These are phyloP conservation scores for Diplodia mutila DNA, from an alignment of 2,329 filamentous ascomycete species.

Conservation along the genomic window DNA sequence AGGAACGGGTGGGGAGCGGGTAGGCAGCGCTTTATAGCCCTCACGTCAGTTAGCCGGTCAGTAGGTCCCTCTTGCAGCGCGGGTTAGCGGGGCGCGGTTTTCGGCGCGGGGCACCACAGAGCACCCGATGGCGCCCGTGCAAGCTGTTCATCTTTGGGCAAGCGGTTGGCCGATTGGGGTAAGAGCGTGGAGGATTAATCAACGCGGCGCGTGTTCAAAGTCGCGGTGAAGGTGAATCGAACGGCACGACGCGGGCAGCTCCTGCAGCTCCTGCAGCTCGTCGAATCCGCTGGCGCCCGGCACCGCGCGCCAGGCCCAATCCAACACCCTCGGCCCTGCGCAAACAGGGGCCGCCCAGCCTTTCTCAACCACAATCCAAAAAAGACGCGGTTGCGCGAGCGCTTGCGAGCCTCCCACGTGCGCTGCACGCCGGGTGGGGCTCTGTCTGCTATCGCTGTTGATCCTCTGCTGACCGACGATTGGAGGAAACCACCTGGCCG, in stretches of 20 bases:
- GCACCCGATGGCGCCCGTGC: conserved; percentile 1
- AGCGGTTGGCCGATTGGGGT: neutral
- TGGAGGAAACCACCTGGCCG: neutral
- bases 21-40: conserved; percentile 24
- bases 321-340: conserved; percentile 2
- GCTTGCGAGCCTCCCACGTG: neutral
- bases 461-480: neutral
- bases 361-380: conserved; percentile 1
- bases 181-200: neutral
- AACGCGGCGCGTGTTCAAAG: conserved; percentile 7
- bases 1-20: neutral
- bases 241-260: neutral
- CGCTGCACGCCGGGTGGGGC: neutral
- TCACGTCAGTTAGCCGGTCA: neutral
- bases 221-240: conserved; percentile 15
- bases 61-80: neutral
- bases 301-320: neutral
- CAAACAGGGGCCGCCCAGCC: conserved; percentile 9
- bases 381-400: neutral
- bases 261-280: neutral
- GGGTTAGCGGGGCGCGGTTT: neutral
- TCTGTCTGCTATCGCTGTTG: neutral
- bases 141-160: neutral
- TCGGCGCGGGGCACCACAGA: conserved; percentile 3
- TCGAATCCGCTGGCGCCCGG: conserved; percentile 11